These are phyloP conservation scores for Ruellia speciosa DNA, from an alignment of 305 asterid species.

Conservation along the genomic window DNA sequence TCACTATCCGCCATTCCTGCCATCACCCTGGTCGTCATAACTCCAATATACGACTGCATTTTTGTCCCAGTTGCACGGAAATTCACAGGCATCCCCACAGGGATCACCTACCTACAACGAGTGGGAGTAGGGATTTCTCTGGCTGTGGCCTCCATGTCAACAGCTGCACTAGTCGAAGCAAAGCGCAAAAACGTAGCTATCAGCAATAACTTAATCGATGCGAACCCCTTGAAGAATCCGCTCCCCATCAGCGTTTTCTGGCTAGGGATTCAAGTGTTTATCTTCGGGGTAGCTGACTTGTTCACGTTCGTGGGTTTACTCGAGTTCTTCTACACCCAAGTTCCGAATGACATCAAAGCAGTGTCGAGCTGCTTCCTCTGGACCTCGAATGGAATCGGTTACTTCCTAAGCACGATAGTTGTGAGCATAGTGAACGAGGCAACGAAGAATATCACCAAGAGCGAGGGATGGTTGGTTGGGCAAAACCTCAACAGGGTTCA, in stretches of 20 bases:
- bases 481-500: slow-evolving; percentile 59
- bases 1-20: slow-evolving; percentile 61
- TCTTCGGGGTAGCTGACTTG: slow-evolving; percentile 76
- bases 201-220: slow-evolving; percentile 44
- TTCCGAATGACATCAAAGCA: slow-evolving; percentile 52
- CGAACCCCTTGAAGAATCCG: slow-evolving; percentile 33
- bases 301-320: slow-evolving; percentile 68
- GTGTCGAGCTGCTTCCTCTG: slow-evolving; percentile 66
- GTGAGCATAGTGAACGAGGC: slow-evolving; percentile 57
- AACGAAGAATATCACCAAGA: slow-evolving; percentile 36
- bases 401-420: slow-evolving; percentile 51
- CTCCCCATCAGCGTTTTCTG: slow-evolving; percentile 68
- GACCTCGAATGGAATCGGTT: slow-evolving; percentile 66
- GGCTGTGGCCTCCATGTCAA: slow-evolving; percentile 52
- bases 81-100: slow-evolving; percentile 58
- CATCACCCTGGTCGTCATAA: slow-evolving; percentile 33
- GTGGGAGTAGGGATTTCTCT: slow-evolving; percentile 65
- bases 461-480: slow-evolving; percentile 61
- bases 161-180: slow-evolving; percentile 51
- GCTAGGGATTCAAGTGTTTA: slow-evolving; percentile 60
- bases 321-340: slow-evolving; percentile 69
- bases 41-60: slow-evolving; percentile 53
- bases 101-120: slow-evolving; percentile 64
- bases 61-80: slow-evolving; percentile 50
- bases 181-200: slow-evolving; percentile 49